These are phyloP conservation scores for Phyllosticta paracitricarpa DNA, from an alignment of 2,329 filamentous ascomycete species.

Conservation along the genomic window DNA sequence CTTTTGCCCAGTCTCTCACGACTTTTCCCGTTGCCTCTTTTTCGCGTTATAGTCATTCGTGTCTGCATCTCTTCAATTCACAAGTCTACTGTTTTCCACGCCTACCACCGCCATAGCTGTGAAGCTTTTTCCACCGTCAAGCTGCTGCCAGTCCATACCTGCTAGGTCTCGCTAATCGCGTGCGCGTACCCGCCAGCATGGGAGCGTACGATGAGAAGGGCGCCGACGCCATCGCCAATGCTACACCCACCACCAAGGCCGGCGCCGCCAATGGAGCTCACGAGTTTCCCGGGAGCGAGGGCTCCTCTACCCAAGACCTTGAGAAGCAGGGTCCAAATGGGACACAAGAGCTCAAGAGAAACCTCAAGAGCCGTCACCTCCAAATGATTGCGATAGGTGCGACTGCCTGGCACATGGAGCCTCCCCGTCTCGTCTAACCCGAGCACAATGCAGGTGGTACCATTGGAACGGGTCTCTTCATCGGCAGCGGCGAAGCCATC, in stretches of 20 bases:
- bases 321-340: constrained; percentile 25
- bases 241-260: constrained; percentile 1
- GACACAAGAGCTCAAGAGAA: constrained; percentile 22
- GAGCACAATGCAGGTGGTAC: constrained; percentile 22
- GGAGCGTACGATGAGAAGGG: constrained; percentile 6
- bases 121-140: not conserved
- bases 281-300: constrained; percentile 5
- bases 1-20: not conserved
- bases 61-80: constrained; percentile 7
- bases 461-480: constrained; percentile 46
- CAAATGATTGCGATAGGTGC: constrained; percentile 31
- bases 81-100: not conserved
- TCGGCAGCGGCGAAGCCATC: constrained; percentile 40
- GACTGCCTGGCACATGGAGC: constrained; percentile 5
- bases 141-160: not conserved
- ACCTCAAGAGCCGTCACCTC: constrained; percentile 27
- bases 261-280: not conserved
- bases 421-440: not conserved
- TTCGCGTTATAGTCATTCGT: constrained; percentile 8
- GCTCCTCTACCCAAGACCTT: constrained; percentile 15
- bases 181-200: not conserved
- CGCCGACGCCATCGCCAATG: constrained; percentile 3
- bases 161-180: not conserved
- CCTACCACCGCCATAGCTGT: not conserved
- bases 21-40: constrained; percentile 5